A percentile compares a stretch with the other conserved stretches of the same genome.
Conservation (phyloP, 2,329 filamentous ascomycete genomes). For the Teratosphaeria zuluensis region DNA sequence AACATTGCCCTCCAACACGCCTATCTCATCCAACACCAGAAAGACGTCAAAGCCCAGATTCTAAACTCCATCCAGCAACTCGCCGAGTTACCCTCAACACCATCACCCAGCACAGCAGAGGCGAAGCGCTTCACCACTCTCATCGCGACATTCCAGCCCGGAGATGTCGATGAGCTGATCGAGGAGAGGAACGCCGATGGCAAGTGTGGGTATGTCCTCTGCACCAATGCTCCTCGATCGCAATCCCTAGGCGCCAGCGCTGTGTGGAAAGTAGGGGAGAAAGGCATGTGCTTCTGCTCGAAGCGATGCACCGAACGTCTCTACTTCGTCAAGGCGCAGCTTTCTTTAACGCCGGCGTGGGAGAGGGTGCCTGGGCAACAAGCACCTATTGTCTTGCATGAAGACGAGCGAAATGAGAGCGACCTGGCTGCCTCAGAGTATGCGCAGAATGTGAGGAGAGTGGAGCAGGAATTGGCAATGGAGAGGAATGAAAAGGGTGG, state of each 20-base stretch:
- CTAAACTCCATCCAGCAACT: constrained; percentile 63
- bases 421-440: background rate
- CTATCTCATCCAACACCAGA: constrained; percentile 69
- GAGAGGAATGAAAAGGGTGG: constrained; percentile 34
- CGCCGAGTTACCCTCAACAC: constrained; percentile 50
- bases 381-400: constrained; percentile 23
- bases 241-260: constrained; percentile 39
- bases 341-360: constrained; percentile 79
- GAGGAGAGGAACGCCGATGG: constrained; percentile 78
- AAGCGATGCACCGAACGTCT: constrained; percentile 67
- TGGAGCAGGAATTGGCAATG: constrained; percentile 29
- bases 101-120: constrained; percentile 47
- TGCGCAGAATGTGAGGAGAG: constrained; percentile 5
- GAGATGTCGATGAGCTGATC: constrained; percentile 81
- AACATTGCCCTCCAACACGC: constrained; percentile 75
- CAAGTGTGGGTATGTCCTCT: constrained; percentile 77
- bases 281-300: constrained; percentile 81
- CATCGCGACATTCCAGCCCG: constrained; percentile 67
- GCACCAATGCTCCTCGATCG: constrained; percentile 50
- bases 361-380: constrained; percentile 49
- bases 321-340: constrained; percentile 79
- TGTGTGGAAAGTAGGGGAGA: constrained; percentile 59
- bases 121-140: constrained; percentile 54
- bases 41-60: constrained; percentile 66
- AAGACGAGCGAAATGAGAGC: constrained; percentile 5